Evolutionary conservation across 2,329 filamentous ascomycete species (phyloP).

Genomic region (Allantophomopsis lycopodina): DNA sequence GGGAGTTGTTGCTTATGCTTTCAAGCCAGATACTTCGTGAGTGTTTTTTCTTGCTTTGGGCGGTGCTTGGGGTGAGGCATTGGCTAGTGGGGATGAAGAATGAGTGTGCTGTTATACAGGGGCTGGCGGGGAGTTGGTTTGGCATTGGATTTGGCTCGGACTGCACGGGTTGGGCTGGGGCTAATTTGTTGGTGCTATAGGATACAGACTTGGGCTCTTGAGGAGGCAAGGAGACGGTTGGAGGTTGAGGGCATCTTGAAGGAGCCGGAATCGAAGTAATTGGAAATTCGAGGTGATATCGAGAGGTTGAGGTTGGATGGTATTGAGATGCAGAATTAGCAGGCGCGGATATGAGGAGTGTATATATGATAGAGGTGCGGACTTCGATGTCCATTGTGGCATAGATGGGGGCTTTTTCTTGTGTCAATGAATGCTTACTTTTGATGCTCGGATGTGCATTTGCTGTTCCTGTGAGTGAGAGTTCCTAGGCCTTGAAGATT

Average conservation of each 20-base stretch:
- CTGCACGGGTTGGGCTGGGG: no score
- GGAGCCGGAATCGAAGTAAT: slow-evolving; percentile 48
- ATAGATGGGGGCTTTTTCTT: no score
- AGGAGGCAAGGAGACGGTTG: slow-evolving; percentile 89
- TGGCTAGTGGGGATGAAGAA: background rate
- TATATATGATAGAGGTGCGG: no score
- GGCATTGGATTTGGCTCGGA: background rate
- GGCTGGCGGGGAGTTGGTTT: background rate
- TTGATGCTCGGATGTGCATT: no score
- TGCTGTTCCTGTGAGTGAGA: no score
- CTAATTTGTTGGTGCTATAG: slow-evolving; percentile 29
- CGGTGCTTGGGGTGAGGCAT: background rate
- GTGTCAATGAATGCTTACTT: no score
- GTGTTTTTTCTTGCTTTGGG: slow-evolving; percentile 26
- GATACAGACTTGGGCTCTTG: slow-evolving; percentile 98
- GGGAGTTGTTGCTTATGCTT: slow-evolving; percentile 72
- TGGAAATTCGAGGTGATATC: slow-evolving; percentile 3
- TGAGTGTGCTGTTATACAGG: background rate
- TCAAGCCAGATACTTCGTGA: slow-evolving; percentile 98
- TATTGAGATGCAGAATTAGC: no score
- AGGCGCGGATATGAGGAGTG: background rate
- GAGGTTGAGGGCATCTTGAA: slow-evolving; percentile 89
- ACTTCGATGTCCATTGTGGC: no score
- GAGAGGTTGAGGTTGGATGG: no score
- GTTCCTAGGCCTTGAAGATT: no score